Evolutionary conservation across 164 flowering plant species (phyloP).

Genomic region (Stephania cephalantha): DNA sequence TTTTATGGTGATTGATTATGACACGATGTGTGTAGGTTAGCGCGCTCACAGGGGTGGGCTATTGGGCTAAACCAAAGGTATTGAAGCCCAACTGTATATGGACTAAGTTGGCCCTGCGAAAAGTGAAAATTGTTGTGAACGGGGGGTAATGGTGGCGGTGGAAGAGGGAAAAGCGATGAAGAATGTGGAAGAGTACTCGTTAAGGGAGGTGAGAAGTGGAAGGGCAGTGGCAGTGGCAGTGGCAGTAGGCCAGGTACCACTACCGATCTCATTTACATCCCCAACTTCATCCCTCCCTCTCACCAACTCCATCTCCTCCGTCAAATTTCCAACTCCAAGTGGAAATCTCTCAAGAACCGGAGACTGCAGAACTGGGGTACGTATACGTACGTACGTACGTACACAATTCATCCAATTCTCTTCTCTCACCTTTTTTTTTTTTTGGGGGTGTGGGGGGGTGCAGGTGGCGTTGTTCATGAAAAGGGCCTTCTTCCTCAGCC

Average conservation of each 20-base stretch:
- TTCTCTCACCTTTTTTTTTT: not conserved
- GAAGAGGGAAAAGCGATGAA: not conserved
- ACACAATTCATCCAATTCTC: not conserved
- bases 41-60: too few species aligned
- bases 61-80: not conserved
- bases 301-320: slow-evolving; percentile 48
- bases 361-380: slow-evolving; percentile 92
- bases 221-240: not conserved
- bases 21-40: too few species aligned
- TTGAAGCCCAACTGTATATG: not conserved
- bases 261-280: slow-evolving; percentile 59
- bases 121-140: too few species aligned
- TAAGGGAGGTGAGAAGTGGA: slow-evolving; percentile 10
- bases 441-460: not conserved
- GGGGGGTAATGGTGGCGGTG: not conserved
- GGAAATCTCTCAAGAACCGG: slow-evolving; percentile 80
- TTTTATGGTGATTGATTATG: too few species aligned
- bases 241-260: not conserved
- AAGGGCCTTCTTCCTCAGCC: slow-evolving; percentile 81
- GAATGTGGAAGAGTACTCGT: not conserved
- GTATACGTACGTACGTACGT: not conserved
- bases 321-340: slow-evolving; percentile 64
- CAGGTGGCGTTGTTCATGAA: slow-evolving; percentile 92
- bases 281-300: slow-evolving; percentile 51
- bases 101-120: not conserved